Percentiles rank a stretch among this genome's conserved stretches.
phyloP scores from a whole-genome alignment of 495 filamentous ascomycete species.

The Neurospora tetrasperma region DNA sequence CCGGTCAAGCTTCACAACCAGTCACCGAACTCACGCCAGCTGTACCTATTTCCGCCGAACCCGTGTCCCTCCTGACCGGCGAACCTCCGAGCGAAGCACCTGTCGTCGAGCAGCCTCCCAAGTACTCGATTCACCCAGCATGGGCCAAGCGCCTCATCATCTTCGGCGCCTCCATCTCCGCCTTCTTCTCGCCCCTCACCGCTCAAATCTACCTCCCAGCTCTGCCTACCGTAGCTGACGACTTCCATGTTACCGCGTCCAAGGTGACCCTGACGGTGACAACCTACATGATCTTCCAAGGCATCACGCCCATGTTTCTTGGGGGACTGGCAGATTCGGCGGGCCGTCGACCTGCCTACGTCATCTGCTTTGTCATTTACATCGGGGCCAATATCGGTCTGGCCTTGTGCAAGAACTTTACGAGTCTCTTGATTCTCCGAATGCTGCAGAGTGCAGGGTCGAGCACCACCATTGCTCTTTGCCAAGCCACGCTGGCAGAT shows the following conservation, averaged over 20 bases:
- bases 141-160: constrained; percentile 52
- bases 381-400: constrained; percentile 46
- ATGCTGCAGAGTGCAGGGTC: constrained; percentile 47
- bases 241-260: constrained; percentile 41
- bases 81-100: constrained; percentile 5
- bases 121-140: constrained; percentile 45
- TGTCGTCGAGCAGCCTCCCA: constrained; percentile 10
- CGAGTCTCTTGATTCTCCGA: constrained; percentile 41
- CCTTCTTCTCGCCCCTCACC: constrained; percentile 62
- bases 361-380: constrained; percentile 46
- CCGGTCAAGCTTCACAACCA: constrained; percentile 38
- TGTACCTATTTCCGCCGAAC: background rate
- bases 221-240: constrained; percentile 41
- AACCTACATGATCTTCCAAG: constrained; percentile 51
- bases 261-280: constrained; percentile 56
- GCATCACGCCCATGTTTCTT: constrained; percentile 46
- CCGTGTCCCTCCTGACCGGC: background rate
- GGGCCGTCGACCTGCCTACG: constrained; percentile 46
- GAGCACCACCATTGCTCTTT: constrained; percentile 40
- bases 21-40: background rate
- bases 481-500: constrained; percentile 47
- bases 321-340: constrained; percentile 44
- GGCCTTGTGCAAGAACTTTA: constrained; percentile 39
- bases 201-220: constrained; percentile 65
- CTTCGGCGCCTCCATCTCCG: constrained; percentile 45